Percentiles rank a stretch among this genome's conserved stretches.
Conservation (phyloP, 805 yeast species). For the Lipomyces japonicus region DNA sequence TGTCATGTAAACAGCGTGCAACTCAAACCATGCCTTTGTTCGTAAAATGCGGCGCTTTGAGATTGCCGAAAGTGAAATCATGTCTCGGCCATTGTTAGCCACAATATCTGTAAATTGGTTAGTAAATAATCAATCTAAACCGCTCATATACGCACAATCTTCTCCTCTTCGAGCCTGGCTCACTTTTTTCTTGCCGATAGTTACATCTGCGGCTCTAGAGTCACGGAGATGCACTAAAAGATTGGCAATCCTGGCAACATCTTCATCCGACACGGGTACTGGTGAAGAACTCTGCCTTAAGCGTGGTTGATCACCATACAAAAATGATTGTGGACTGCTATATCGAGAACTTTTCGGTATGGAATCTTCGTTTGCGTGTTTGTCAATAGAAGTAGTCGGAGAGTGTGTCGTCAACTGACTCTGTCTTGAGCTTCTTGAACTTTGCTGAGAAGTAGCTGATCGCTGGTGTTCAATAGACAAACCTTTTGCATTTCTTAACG, state of each 20-base stretch:
- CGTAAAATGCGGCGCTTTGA: conserved; percentile 16
- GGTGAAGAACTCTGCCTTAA: too few relatives aligned
- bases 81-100: conserved; percentile 3
- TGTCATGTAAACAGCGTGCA: conserved; percentile 17
- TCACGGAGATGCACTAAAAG: conserved; percentile 21
- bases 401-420: too few relatives aligned
- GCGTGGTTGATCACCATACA: too few relatives aligned
- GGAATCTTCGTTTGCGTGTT: too few relatives aligned
- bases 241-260: conserved; percentile 21
- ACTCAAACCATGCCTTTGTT: conserved; percentile 25
- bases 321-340: too few relatives aligned
- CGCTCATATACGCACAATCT: conserved; percentile 1
- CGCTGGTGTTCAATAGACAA: not conserved
- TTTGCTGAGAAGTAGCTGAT: not conserved
- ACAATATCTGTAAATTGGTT: not conserved
- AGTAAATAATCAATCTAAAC: not conserved
- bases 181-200: not conserved
- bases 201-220: conserved; percentile 3
- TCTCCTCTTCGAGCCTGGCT: conserved; percentile 2
- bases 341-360: too few relatives aligned
- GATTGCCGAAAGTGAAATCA: conserved; percentile 7
- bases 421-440: not conserved
- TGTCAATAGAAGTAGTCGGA: too few relatives aligned
- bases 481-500: not conserved
- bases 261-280: conserved; percentile 13